Percentiles rank a stretch among this genome's conserved stretches.
phyloP scores from a whole-genome alignment of 2,329 filamentous ascomycete species.

The Pseudocercospora vitis region DNA sequence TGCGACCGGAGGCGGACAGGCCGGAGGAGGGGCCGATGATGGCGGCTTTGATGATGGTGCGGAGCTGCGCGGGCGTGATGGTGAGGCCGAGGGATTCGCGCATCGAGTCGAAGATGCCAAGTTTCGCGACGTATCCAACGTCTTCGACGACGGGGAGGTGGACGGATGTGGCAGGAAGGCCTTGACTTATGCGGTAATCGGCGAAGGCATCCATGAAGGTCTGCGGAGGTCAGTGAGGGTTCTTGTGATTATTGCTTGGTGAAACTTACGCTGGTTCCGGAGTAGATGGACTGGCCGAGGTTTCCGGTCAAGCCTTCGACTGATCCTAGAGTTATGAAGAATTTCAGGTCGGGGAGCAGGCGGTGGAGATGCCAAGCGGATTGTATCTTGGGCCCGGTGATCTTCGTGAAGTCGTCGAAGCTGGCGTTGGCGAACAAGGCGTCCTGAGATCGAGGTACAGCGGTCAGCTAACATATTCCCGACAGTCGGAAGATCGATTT shows the following conservation, averaged over 20 bases:
- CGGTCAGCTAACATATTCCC: too few species aligned
- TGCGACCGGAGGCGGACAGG: background rate
- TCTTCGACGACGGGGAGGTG: conserved; percentile 54
- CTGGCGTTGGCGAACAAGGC: conserved; percentile 9
- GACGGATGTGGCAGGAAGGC: conserved; percentile 49
- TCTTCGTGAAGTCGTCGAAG: conserved; percentile 10
- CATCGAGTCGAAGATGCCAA: background rate
- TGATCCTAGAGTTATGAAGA: conserved; percentile 43
- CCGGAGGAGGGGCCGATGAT: conserved; percentile 1
- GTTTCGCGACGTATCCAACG: conserved; percentile 39
- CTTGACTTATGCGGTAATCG: conserved; percentile 40
- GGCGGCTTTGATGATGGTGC: conserved; percentile 6
- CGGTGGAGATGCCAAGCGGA: conserved; percentile 36
- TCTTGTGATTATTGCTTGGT: background rate
- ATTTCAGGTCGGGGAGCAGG: conserved; percentile 27
- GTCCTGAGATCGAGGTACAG: background rate
- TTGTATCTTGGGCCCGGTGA: conserved; percentile 31
- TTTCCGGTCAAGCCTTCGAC: conserved; percentile 58
- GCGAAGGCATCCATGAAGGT: conserved; percentile 25
- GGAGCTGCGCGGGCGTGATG: conserved; percentile 1
- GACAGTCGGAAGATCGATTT: too few species aligned
- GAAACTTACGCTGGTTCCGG: conserved; percentile 33
- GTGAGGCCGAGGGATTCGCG: background rate
- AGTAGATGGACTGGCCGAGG: conserved; percentile 59
- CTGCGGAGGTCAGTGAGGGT: conserved; percentile 17